A percentile compares a stretch with the other conserved stretches of the same genome.
Conservation (phyloP, 306 rosid species). For the Nissolia schottii region DNA sequence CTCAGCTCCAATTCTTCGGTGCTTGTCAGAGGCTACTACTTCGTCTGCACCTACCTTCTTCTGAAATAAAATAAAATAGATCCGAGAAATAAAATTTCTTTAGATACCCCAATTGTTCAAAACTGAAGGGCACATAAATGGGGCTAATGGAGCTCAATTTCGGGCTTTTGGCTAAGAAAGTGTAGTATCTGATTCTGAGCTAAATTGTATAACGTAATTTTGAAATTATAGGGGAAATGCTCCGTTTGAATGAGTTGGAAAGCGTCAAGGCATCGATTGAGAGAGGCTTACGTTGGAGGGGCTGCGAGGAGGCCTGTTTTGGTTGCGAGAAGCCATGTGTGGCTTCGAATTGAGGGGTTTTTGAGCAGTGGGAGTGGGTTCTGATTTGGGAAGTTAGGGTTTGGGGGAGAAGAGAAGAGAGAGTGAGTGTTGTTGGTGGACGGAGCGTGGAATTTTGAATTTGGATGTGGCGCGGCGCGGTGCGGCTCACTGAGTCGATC, state of each 20-base stretch:
- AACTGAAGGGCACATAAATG: background rate
- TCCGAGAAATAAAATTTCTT: background rate
- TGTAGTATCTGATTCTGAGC: no score
- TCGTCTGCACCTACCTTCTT: conserved; percentile 57
- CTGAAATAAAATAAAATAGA: conserved; percentile 28
- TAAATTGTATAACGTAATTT: no score
- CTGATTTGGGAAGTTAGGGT: conserved; percentile 36
- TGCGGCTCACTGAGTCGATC: background rate
- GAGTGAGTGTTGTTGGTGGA: background rate
- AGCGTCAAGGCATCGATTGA: no score
- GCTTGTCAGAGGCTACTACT: conserved; percentile 48
- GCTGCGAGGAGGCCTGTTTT: conserved; percentile 78
- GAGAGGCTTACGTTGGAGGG: conserved; percentile 49
- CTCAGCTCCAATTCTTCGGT: conserved; percentile 53
- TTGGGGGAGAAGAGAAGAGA: conserved; percentile 11
- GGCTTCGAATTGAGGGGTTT: background rate
- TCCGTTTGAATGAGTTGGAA: no score
- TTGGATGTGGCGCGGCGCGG: conserved; percentile 37
- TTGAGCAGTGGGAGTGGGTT: background rate
- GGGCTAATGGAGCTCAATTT: background rate
- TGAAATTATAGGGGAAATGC: background rate
- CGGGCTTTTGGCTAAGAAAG: no score
- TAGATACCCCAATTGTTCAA: background rate
- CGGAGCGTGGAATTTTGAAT: conserved; percentile 48
- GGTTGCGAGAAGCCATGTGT: conserved; percentile 74